These are phyloP conservation scores for Botrytis medusae DNA, from an alignment of 2,329 filamentous ascomycete genomes.

Conservation along the genomic window DNA sequence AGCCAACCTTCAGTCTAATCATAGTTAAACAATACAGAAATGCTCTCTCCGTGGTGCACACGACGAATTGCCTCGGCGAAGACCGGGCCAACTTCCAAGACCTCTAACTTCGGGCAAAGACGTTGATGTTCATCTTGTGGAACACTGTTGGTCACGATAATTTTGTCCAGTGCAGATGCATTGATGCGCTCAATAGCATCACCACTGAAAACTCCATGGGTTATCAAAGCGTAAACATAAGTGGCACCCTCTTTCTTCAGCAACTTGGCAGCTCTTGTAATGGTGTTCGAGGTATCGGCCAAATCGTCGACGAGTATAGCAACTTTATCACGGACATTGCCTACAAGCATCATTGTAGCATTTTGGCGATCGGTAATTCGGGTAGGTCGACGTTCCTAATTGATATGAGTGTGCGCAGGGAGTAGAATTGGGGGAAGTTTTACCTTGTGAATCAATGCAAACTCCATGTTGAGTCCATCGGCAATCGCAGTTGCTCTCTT, in stretches of 20 bases:
- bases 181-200: constrained; percentile 95
- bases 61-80: constrained; percentile 95
- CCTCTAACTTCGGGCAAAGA: constrained; percentile 83
- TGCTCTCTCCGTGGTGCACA: constrained; percentile 96
- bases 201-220: constrained; percentile 91
- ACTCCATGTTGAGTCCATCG: constrained; percentile 88
- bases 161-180: constrained; percentile 86
- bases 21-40: constrained; percentile 44
- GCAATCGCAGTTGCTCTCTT: constrained; percentile 96
- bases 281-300: constrained; percentile 94
- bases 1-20: constrained; percentile 21
- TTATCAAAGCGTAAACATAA: constrained; percentile 86
- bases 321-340: constrained; percentile 75
- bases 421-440: constrained; percentile 39
- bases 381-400: constrained; percentile 81
- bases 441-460: constrained; percentile 98
- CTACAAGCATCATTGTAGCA: constrained; percentile 93
- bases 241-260: constrained; percentile 94
- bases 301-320: constrained; percentile 94
- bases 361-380: constrained; percentile 87
- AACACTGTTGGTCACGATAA: constrained; percentile 93
- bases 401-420: constrained; percentile 39
- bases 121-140: constrained; percentile 79
- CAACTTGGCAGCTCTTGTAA: constrained; percentile 94
- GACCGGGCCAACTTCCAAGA: constrained; percentile 85